Base-by-base conservation (phyloP, 1,284 basidiomycete genomes). In the Rhizoctonia solani region DNA sequence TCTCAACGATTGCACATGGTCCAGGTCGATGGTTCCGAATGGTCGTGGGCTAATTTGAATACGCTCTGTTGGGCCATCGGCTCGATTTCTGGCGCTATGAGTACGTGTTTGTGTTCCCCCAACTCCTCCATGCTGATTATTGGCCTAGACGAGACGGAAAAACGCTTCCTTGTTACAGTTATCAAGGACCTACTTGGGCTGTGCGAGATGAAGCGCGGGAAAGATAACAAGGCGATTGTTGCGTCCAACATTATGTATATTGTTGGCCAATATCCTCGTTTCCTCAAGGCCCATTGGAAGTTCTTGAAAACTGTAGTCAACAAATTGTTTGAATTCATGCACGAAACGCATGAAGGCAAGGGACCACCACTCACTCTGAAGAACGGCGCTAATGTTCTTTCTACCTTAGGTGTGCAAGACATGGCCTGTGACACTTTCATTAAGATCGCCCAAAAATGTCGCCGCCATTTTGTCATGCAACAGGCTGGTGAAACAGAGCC, bases 171-270 rank as follows among this genome's bases (percentile, higher is more conserved):
- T 71, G 97, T 99, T 27, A 98, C 95, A 1, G 97, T 99, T 73
- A 99, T 99, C 83, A 99, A 99, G 80, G 97, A 99, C 74, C 81
- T 99, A 16, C 84, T 99, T 9, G 96, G 97, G 1, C 79, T 99
- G 30, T 95, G 93, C 75, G 97, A 99, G 81, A 95, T 98, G 81
- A 99, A 99, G 81, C 90, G 96, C 61, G 97, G 97, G 56, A 99
- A 99, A 79, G 97, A 99, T 81, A 99, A 99, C 85, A 99, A 99
- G 78, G 97, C 97, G 1, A 95, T 99, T 69, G 97, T 99, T 70
- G 97, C 97, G 1, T 98, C 96, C 44, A 95, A 99, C 77, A 99
- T 99, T 81, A 99, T 99, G 97, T 99, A 99, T 79, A 99, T 99
- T 74, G 97, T 99, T 73, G 97, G 97, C 58, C 97, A 99, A 79